A percentile compares a stretch with the other conserved stretches of the same genome.
Evolutionary conservation across 768 basidiomycete species (phyloP).

Genomic region (Pleurotus eryngii): DNA sequence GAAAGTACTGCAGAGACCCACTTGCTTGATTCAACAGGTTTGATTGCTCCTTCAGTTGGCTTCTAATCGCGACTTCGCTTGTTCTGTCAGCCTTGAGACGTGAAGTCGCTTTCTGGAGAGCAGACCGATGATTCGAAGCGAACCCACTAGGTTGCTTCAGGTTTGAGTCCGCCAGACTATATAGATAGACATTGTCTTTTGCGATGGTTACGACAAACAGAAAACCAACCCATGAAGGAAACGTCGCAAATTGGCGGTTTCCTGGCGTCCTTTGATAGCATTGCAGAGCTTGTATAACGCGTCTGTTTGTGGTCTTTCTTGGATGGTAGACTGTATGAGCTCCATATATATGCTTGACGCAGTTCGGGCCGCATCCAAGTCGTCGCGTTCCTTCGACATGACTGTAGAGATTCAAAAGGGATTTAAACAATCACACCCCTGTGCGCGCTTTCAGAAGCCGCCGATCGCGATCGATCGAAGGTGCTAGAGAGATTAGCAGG

Average conservation of each 20-base stretch:
- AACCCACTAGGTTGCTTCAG: background rate
- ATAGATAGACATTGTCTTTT: background rate
- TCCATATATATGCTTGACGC: background rate
- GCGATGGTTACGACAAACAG: background rate
- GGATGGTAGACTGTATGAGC: background rate
- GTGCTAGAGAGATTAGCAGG: background rate
- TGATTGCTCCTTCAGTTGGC: background rate
- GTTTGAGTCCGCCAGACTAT: background rate
- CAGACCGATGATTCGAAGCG: background rate
- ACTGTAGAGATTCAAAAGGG: no score
- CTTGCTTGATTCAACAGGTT: background rate
- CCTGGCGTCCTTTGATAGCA: background rate
- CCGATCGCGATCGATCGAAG: background rate
- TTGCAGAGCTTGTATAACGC: background rate
- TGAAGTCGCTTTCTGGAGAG: constrained; percentile 2
- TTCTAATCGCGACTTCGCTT: background rate
- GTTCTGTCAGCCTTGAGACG: background rate
- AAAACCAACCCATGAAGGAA: background rate
- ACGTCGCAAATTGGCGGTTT: background rate
- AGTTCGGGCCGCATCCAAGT: background rate
- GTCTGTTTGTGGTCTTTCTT: background rate
- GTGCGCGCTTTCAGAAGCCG: no score
- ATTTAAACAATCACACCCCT: no score
- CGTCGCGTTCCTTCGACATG: no score
- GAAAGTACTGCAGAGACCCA: background rate